These are phyloP conservation scores for Hanseniaspora opuntiae DNA, from an alignment of 805 yeast genomes.

Conservation along the genomic window DNA sequence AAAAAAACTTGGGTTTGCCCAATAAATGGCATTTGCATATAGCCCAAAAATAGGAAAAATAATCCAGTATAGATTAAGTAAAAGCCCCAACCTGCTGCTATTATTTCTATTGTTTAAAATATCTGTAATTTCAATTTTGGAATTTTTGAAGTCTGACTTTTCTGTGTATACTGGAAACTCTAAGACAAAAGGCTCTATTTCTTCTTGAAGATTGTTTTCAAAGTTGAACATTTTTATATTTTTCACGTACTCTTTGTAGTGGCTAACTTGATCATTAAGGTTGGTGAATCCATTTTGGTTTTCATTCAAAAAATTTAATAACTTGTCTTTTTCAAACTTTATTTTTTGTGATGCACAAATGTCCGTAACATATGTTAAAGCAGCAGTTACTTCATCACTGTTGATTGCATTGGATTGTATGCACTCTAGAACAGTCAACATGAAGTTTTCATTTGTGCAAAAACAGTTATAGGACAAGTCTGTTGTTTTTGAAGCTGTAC, in stretches of 20 bases:
- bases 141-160: constrained; percentile 17
- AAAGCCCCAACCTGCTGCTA: constrained; percentile 24
- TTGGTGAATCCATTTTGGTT: not conserved
- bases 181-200: constrained; percentile 14
- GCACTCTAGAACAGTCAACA: constrained; percentile 28
- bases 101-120: constrained; percentile 22
- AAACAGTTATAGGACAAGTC: constrained; percentile 28
- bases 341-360: constrained; percentile 25
- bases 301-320: constrained; percentile 19
- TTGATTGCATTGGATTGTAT: constrained; percentile 23
- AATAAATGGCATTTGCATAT: constrained; percentile 21
- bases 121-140: constrained; percentile 22
- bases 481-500: constrained; percentile 12
- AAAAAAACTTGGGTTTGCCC: constrained; percentile 27
- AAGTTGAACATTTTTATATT: constrained; percentile 19
- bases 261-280: not conserved
- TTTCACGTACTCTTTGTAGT: not conserved
- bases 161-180: constrained; percentile 23
- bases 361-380: constrained; percentile 25
- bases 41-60: constrained; percentile 20
- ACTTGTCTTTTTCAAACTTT: constrained; percentile 20
- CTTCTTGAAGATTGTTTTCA: constrained; percentile 16
- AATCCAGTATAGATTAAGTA: constrained; percentile 26
- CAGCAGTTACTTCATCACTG: constrained; percentile 21
- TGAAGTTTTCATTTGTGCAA: constrained; percentile 25